Base-by-base conservation (phyloP, 2,329 filamentous ascomycete genomes). In the Cordyceps pruinosa region DNA sequence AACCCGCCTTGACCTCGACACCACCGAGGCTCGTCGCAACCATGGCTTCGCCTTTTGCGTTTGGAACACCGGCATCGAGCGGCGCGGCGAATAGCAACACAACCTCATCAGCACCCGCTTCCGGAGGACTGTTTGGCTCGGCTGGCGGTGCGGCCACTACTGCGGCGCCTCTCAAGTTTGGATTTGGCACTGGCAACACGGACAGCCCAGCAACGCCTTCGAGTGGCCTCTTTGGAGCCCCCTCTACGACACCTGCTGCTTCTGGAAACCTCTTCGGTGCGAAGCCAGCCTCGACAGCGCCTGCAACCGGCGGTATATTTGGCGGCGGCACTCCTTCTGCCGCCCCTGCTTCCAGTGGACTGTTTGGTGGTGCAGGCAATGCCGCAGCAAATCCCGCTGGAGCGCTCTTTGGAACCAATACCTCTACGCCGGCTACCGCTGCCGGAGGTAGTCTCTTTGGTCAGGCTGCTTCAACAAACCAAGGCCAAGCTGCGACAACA, bases 11-110 rank as follows among this genome's bases (percentile, higher is more conserved):
- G 39, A 50, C 26, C 35, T 56, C 45, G 32, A 41, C 34, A 34
- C 32, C 25, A 26, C 13, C 53, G 58, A 48, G 46, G 39, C 32
- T 32, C 25, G 45, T 54, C 42, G 26, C 48, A 34, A 66, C 57
- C 59, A 76, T 76, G 73, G 34, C 48, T 28, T 53, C 50, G n/a
- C 66, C 71, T 37, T 75, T 76, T 68, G 70, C 34, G 58, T 75
- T 77, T 63, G 67, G 68, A 60, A 62, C 66, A 56, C 59, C 65
- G 58, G 61, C 64, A 69, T 66, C 70, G 35, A 71, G 70, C 60
- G 61, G 66, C 62, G 69, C 66, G 50, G 61, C 68, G 19, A 61
- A 65, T 51, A 65, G 65, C 60, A 71, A 65, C 57, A 59, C 68
- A 8, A 69, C 68, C 10, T 69, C 66, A 23, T 67, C 72, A 64